Evolutionary conservation across 2,329 filamentous ascomycete genomes (phyloP).

Genomic region (Fusarium nodosum): DNA sequence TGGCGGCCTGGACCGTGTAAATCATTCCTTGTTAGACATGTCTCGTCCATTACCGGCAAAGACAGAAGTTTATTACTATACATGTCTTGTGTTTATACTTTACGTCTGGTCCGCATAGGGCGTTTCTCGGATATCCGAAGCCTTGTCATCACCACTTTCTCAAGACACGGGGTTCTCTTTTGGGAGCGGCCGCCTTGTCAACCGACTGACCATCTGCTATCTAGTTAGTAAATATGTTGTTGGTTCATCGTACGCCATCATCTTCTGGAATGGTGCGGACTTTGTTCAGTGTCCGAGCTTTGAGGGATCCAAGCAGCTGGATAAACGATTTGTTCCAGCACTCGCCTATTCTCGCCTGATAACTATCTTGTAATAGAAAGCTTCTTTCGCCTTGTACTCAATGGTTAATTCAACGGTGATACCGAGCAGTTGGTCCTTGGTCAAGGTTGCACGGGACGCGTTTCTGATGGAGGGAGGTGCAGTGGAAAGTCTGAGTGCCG

Average conservation of each 20-base stretch:
- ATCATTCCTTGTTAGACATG: constrained; percentile 18
- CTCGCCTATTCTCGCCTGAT: too few species aligned
- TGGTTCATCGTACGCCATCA: background rate
- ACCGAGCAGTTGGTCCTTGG: background rate
- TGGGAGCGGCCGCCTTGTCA: background rate
- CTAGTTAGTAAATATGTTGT: background rate
- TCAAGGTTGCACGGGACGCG: accelerated
- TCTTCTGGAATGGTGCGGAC: constrained; percentile 17
- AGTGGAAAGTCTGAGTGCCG: background rate
- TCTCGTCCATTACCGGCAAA: background rate
- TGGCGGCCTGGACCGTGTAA: constrained; percentile 16
- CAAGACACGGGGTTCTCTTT: background rate
- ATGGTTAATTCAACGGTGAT: background rate
- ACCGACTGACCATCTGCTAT: too few species aligned
- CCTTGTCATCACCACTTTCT: background rate
- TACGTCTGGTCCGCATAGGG: background rate
- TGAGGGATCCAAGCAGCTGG: background rate
- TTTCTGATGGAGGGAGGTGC: background rate
- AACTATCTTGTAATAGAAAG: accelerated
- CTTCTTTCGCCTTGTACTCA: background rate
- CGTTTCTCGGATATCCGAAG: background rate
- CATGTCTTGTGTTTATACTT: background rate
- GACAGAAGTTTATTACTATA: constrained; percentile 3
- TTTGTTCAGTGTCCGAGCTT: background rate
- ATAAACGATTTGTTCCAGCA: background rate